Evolutionary conservation across 2,329 filamentous ascomycete genomes (phyloP).

Genomic region (Boeremia lycopersici): DNA sequence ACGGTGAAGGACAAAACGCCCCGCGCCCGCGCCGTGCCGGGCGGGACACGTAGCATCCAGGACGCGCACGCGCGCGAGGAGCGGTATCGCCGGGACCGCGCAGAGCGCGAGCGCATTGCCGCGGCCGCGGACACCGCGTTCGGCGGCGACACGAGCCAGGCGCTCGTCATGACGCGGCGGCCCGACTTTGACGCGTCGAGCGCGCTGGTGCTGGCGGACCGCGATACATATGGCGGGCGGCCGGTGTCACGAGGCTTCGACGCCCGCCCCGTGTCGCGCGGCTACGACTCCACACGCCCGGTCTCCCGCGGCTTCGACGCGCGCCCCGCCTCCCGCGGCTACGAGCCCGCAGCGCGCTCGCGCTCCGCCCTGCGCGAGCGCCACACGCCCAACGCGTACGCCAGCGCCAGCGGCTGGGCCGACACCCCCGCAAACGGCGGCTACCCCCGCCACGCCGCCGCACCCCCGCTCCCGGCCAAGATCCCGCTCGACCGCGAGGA

Average conservation of each 20-base stretch:
- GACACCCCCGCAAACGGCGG: too few relatives aligned
- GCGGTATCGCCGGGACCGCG: constrained; percentile 41
- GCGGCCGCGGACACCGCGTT: constrained; percentile 37
- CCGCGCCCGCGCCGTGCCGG: constrained; percentile 56
- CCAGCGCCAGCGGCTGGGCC: too few relatives aligned
- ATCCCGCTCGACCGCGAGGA: constrained; percentile 60
- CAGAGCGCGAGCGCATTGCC: constrained; percentile 41
- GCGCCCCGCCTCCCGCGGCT: constrained; percentile 38
- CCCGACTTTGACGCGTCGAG: constrained; percentile 16
- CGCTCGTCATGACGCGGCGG: constrained; percentile 38
- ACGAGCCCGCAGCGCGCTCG: constrained; percentile 24
- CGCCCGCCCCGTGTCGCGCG: constrained; percentile 5
- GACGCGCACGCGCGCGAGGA: constrained; percentile 41
- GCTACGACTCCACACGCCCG: constrained; percentile 27
- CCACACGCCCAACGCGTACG: constrained; percentile 41
- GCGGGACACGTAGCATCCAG: constrained; percentile 55
- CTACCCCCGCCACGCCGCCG: constrained; percentile 42
- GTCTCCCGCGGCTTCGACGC: constrained; percentile 36
- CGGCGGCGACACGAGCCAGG: constrained; percentile 31
- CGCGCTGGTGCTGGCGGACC: constrained; percentile 33
- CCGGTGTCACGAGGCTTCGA: constrained; percentile 38
- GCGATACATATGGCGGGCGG: constrained; percentile 22
- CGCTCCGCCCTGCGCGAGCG: constrained; percentile 41
- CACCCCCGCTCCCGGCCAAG: constrained; percentile 73
- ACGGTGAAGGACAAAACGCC: constrained; percentile 47